These are phyloP conservation scores for Bocquillonia castaneifolia DNA, from an alignment of 441 rosid genomes.

Conservation along the genomic window DNA sequence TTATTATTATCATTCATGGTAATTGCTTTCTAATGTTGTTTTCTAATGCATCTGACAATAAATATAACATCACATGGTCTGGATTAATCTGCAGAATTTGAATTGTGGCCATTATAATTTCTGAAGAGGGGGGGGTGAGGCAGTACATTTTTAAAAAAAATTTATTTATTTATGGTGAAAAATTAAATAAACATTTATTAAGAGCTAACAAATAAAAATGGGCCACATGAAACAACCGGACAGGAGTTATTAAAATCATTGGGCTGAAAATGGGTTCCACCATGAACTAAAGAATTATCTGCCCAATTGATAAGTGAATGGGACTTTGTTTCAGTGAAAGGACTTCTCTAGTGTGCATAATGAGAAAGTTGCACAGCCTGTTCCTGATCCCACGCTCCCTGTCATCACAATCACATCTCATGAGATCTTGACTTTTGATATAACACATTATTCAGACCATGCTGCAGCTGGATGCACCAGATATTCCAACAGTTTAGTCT, in stretches of 20 bases:
- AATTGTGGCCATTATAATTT: no score
- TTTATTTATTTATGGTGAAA: neutral
- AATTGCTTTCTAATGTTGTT: neutral
- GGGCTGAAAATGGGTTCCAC: slow-evolving; percentile 22
- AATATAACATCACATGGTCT: neutral
- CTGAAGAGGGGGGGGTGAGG: neutral
- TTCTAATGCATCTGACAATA: neutral
- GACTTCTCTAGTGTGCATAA: neutral
- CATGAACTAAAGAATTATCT: neutral
- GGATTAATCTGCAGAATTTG: neutral
- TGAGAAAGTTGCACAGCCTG: slow-evolving; percentile 3
- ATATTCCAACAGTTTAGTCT: neutral
- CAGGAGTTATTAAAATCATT: slow-evolving; percentile 18
- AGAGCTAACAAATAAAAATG: slow-evolving; percentile 5
- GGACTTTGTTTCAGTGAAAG: slow-evolving; percentile 2
- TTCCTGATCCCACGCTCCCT: neutral
- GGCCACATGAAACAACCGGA: slow-evolving; percentile 14
- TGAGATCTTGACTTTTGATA: neutral
- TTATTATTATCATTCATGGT: no score
- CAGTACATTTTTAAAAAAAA: neutral
- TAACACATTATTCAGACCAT: neutral
- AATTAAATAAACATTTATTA: slow-evolving; percentile 4
- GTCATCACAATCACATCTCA: neutral
- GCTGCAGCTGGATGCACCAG: neutral
- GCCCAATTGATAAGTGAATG: slow-evolving; percentile 4